Evolutionary conservation across 2,329 filamentous ascomycete species (phyloP), one percentile per base, ranked within the genome.

Genomic region (Xylariaceae sp.): DNA sequence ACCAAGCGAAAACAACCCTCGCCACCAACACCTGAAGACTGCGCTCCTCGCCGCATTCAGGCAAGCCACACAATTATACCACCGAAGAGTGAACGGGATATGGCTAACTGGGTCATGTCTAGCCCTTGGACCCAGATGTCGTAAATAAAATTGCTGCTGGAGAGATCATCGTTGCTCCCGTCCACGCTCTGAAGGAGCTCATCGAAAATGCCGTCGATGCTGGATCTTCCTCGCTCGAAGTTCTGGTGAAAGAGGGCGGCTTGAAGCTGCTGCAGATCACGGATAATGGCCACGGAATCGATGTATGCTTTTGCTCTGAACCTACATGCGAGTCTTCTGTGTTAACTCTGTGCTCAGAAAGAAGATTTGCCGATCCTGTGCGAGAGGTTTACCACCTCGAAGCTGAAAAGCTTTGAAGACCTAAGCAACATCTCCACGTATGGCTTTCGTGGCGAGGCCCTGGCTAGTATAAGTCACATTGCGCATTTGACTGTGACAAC

Each of bases 131-230:
- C 62, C 85, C 88, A 55, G 87, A 94, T 72, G 94, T 99, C 18
- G 88, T 99, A 58, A 99, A 97, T 75, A 99, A 97, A 69, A 99
- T 99, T 59, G 94, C 94, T 1, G 94, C 94, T 0, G 94, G 94
- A 17, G 94, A 99, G 69, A 99, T 99, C 62, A 99, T 99, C 53
- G 90, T 99, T 43, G 92, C 94, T 2, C 95, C 94, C 0, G 90
- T 96, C 27, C 90, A 99, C 68, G 94, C 95, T 3, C 71, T 99
- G 49, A 99, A 99, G 70, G 94, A 99, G 67, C 75, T 99, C 44
- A 90, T 99, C 11, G 94, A 99, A 68, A 99, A 99, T 62, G 87
- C 94, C 4, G 90, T 99, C 14, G 95, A 99, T 71, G 94, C 95
- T n/a, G 92, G 94, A 5, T 89, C 94, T 3, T 97, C 94, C 0